Evolutionary conservation across 2,329 filamentous ascomycete genomes (phyloP).

Genomic region (Aspergillus spinulosporus): DNA sequence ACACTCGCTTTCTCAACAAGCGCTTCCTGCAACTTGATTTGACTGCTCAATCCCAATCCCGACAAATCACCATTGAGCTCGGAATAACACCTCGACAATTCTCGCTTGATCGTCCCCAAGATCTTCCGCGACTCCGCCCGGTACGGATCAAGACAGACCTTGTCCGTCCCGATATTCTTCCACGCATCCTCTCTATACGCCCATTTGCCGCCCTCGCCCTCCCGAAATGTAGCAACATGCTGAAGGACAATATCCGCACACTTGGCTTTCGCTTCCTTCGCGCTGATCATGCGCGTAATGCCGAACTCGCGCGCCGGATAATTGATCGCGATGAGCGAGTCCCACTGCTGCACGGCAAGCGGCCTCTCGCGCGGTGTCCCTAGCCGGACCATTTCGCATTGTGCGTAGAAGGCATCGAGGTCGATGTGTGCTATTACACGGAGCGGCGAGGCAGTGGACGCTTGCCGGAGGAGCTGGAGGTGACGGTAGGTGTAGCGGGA

Average conservation of each 20-base stretch:
- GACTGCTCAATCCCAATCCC: conserved; percentile 5
- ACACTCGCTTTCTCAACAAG: conserved; percentile 90
- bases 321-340: conserved; percentile 93
- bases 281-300: conserved; percentile 74
- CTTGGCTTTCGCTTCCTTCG: conserved; percentile 78
- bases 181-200: conserved; percentile 81
- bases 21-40: conserved; percentile 36
- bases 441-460: conserved; percentile 71
- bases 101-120: conserved; percentile 72
- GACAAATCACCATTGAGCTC: conserved; percentile 22
- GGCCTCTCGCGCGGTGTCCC: conserved; percentile 72
- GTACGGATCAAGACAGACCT: conserved; percentile 93
- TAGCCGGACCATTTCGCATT: conserved; percentile 91
- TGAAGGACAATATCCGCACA: conserved; percentile 83
- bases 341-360: conserved; percentile 93
- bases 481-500: conserved; percentile 89
- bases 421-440: conserved; percentile 90
- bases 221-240: conserved; percentile 93
- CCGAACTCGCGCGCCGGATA: conserved; percentile 84
- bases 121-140: conserved; percentile 81
- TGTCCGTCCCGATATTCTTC: conserved; percentile 79
- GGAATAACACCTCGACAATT: conserved; percentile 55
- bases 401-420: conserved; percentile 95
- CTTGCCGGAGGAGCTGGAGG: conserved; percentile 71
- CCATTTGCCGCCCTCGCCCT: conserved; percentile 83